These are phyloP conservation scores for Amanita molliuscula DNA, from an alignment of 768 basidiomycete genomes.

Conservation along the genomic window DNA sequence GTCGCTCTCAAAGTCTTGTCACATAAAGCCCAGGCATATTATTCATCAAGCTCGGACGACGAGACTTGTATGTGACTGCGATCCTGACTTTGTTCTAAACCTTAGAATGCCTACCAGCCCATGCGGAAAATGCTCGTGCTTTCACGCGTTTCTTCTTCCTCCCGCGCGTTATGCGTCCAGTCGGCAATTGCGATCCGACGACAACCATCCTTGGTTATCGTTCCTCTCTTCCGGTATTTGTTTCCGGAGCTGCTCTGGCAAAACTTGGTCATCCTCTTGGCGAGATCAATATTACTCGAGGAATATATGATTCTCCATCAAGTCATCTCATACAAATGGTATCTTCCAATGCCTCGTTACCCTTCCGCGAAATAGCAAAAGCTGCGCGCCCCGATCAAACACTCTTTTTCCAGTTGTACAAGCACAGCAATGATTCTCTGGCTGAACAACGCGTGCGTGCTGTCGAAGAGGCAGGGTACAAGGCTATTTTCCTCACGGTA, in stretches of 20 bases:
- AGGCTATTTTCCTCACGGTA: constrained; percentile 86
- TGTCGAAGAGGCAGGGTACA: constrained; percentile 67
- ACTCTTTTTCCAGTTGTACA: constrained; percentile 82
- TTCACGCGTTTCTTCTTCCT: constrained; percentile 82
- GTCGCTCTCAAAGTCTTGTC: constrained; percentile 67
- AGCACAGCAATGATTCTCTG: constrained; percentile 54
- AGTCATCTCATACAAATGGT: constrained; percentile 79
- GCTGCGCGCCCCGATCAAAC: constrained; percentile 45
- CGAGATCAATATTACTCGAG: constrained; percentile 70
- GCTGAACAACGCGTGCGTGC: constrained; percentile 66
- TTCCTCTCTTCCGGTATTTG: constrained; percentile 72
- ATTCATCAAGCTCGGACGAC: constrained; percentile 81
- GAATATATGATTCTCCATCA: constrained; percentile 37
- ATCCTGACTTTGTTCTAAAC: constrained; percentile 6
- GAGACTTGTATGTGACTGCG: constrained; percentile 48
- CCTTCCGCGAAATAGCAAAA: constrained; percentile 50
- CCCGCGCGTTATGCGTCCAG: constrained; percentile 66
- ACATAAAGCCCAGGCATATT: constrained; percentile 73
- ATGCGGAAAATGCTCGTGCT: constrained; percentile 65
- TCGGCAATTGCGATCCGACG: constrained; percentile 56
- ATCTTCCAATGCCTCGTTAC: constrained; percentile 67
- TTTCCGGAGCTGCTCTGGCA: constrained; percentile 77
- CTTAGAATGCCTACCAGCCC: constrained; percentile 27
- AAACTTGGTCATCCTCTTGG: constrained; percentile 80
- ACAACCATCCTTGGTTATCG: constrained; percentile 65